Evolutionary conservation across 768 basidiomycete species (phyloP).

Genomic region (Hericium coralloides): DNA sequence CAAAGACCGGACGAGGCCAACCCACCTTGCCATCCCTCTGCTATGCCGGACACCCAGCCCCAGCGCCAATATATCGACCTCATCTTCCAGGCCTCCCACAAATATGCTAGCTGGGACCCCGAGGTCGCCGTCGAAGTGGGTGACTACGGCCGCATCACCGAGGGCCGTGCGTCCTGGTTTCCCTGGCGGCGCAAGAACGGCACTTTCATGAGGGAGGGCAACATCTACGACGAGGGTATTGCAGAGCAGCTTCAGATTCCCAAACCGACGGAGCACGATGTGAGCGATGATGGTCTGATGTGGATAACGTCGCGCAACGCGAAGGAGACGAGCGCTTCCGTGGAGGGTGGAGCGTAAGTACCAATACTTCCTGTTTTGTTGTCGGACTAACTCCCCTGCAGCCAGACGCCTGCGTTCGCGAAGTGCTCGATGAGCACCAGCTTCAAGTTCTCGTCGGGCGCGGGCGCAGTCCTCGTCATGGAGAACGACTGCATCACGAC

Average conservation of each 20-base stretch:
- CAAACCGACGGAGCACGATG: neutral
- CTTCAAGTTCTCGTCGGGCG: constrained; percentile 21
- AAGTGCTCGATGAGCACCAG: constrained; percentile 20
- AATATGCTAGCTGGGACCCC: constrained; percentile 27
- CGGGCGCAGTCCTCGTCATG: constrained; percentile 25
- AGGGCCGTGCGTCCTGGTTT: constrained; percentile 4
- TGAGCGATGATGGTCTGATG: neutral
- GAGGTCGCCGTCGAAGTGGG: constrained; percentile 22
- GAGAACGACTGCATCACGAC: constrained; percentile 18
- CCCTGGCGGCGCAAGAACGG: constrained; percentile 17
- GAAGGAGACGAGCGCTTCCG: neutral
- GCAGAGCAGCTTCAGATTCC: neutral
- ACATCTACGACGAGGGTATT: neutral
- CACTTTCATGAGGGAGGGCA: neutral
- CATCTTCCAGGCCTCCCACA: constrained; percentile 20
- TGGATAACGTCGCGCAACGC: neutral
- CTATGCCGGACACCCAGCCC: constrained; percentile 8
- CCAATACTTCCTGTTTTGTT: neutral
- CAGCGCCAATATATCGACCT: constrained; percentile 23
- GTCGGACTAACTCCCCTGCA: neutral
- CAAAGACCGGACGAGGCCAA: neutral
- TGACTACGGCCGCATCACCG: constrained; percentile 24
- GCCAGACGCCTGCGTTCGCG: constrained; percentile 4
- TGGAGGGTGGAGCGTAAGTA: neutral
- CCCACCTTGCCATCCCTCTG: neutral